These are phyloP conservation scores for Perkinsela sp. DNA, from an alignment of 208 protist species.

Conservation along the genomic window DNA sequence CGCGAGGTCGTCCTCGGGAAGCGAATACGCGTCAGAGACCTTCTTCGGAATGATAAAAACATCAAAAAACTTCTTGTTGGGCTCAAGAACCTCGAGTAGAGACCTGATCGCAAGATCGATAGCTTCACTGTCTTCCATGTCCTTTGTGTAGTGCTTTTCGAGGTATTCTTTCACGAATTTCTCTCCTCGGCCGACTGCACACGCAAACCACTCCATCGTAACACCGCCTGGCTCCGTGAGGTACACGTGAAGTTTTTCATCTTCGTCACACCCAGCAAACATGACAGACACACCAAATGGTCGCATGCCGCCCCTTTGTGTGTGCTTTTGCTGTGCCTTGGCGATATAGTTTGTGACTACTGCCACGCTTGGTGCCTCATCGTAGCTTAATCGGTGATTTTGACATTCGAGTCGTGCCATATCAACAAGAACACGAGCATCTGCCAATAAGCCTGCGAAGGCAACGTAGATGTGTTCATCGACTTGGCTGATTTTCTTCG, in stretches of 20 bases:
- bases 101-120: slow-evolving; percentile 88
- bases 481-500: slow-evolving; percentile 91
- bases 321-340: slow-evolving; percentile 87
- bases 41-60: slow-evolving; percentile 24
- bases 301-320: slow-evolving; percentile 86
- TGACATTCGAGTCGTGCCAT: slow-evolving; percentile 93
- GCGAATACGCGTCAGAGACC: neutral
- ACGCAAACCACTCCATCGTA: slow-evolving; percentile 60
- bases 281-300: slow-evolving; percentile 97
- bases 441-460: slow-evolving; percentile 91
- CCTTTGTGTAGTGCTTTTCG: slow-evolving; percentile 88
- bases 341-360: slow-evolving; percentile 92
- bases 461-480: slow-evolving; percentile 92
- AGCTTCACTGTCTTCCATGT: slow-evolving; percentile 57
- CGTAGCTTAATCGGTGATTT: slow-evolving; percentile 88
- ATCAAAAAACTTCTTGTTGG: slow-evolving; percentile 61
- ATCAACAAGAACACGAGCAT: slow-evolving; percentile 95
- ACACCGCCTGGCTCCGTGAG: slow-evolving; percentile 73
- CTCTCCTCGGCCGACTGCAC: slow-evolving; percentile 68
- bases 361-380: slow-evolving; percentile 86
- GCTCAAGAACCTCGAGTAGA: slow-evolving; percentile 87
- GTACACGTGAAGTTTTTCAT: slow-evolving; percentile 74
- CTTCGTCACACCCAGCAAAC: slow-evolving; percentile 90
- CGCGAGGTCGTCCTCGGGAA: neutral
- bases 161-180: slow-evolving; percentile 95